phyloP scores from a whole-genome alignment of 768 basidiomycete genomes.

The Hericium coralloides region DNA sequence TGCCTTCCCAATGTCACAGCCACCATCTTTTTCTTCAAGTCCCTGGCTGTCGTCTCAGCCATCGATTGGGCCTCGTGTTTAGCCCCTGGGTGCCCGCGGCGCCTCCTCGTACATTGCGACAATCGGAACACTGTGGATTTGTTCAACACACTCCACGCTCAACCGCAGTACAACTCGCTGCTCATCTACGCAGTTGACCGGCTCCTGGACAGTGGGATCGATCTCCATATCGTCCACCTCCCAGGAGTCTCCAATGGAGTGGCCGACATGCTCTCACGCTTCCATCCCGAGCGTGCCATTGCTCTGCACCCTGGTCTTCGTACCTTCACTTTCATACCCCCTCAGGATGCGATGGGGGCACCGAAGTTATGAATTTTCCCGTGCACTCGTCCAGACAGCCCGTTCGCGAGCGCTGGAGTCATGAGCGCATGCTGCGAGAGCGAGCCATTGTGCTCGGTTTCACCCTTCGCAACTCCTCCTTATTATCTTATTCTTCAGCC shows the following conservation, averaged over 20 bases:
- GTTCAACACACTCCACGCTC: slow-evolving; percentile 15
- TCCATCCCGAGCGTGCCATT: background rate
- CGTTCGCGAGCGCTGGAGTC: slow-evolving; percentile 24
- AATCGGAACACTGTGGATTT: slow-evolving; percentile 19
- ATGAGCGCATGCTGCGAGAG: slow-evolving; percentile 23
- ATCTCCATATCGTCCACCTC: slow-evolving; percentile 18
- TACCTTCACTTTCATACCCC: slow-evolving; percentile 11
- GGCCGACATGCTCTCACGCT: slow-evolving; percentile 17
- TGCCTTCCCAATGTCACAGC: background rate
- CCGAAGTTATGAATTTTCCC: slow-evolving; percentile 10
- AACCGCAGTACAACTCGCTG: slow-evolving; percentile 11
- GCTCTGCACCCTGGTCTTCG: background rate
- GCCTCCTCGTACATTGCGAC: slow-evolving; percentile 17
- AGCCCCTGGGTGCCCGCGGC: background rate
- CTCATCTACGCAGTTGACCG: slow-evolving; percentile 9
- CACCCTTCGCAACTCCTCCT: slow-evolving; percentile 19
- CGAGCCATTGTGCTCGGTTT: slow-evolving; percentile 25
- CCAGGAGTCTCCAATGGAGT: slow-evolving; percentile 15
- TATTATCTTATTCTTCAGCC: slow-evolving; percentile 22
- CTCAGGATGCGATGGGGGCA: slow-evolving; percentile 19
- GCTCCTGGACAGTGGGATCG: slow-evolving; percentile 4
- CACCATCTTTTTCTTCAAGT: slow-evolving; percentile 8
- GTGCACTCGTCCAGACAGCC: slow-evolving; percentile 23
- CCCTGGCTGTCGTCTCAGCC: slow-evolving; percentile 3
- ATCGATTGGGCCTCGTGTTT: background rate